Evolutionary conservation across 805 yeast species (phyloP), one percentile per base, ranked within the genome.

Genomic region (Candida sphagnicola): DNA sequence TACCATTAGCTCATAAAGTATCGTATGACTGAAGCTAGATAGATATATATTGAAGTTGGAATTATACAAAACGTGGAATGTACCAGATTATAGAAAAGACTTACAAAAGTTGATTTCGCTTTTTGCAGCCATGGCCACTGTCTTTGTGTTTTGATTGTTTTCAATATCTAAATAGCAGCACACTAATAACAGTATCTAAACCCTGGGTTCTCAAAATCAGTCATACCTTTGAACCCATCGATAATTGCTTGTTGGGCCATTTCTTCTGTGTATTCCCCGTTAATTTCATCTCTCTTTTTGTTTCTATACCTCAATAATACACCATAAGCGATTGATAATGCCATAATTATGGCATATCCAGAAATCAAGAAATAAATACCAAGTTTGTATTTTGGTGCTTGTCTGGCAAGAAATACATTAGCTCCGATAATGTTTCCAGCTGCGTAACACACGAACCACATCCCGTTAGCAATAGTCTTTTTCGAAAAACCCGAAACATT

Each of bases 401-500:
- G 48, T 13, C 39, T 43, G 1, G 56, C 41, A 33, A 39, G 44
- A 45, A 56, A 55, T 14, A 56, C 49, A 30, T 54, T 51, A 18
- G 61, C 48, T 2, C 62, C 62, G 33, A 51, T 35, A 29, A 56
- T 56, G 42, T 57, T 57, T n/a, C 62, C 62, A 4, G 54, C 39
- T n/a, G 61, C 59, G 39, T 56, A 57, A 23, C 49, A 40, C 2
- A 46, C 36, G 35, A 57, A 56, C 56, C 57, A 55, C 8, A 47
- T 13, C 4, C 51, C 51, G 28, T 42, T 46, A 12, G 54, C 46
- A 10, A 49, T 37, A 3, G 60, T 54, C 38, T 51, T 54, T 34
- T 57, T 57, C 19, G 60, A 44, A 18, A 45, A 38, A 5, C 62
- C 61, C 15, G 50, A 43, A 23, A 54, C 44, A 38, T 57, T 57